Conservation (phyloP, 129 eudicot genomes). For the Flaveria sonorensis region DNA sequence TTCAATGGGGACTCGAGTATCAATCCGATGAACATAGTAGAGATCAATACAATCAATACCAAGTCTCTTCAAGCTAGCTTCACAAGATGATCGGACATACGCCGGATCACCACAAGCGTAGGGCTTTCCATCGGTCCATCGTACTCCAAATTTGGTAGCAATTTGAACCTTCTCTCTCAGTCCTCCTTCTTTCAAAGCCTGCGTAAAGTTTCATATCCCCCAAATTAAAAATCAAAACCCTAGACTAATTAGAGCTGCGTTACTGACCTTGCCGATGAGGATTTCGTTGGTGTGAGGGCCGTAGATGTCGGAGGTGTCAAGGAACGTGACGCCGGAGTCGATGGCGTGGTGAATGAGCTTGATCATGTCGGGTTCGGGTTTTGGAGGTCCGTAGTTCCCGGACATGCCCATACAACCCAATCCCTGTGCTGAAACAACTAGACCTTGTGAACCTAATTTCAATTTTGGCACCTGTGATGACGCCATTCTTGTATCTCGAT, state of each 20-base stretch:
- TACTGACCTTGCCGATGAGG: slow-evolving; percentile 46
- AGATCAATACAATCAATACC: slow-evolving; percentile 51
- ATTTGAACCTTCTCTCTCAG: slow-evolving; percentile 44
- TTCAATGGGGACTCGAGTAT: slow-evolving; percentile 50
- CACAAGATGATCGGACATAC: slow-evolving; percentile 52
- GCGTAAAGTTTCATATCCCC: slow-evolving; percentile 7
- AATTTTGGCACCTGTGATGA: slow-evolving; percentile 24
- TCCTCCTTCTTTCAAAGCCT: slow-evolving; percentile 53
- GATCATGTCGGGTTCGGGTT: slow-evolving; percentile 53
- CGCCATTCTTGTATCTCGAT: not conserved
- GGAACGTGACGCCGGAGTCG: slow-evolving; percentile 47
- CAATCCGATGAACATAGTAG: slow-evolving; percentile 51
- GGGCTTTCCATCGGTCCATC: slow-evolving; percentile 19
- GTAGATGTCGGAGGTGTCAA: slow-evolving; percentile 55
- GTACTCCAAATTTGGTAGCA: slow-evolving; percentile 51
- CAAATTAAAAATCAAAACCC: not conserved
- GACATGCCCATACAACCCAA: slow-evolving; percentile 56
- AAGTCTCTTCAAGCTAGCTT: slow-evolving; percentile 62
- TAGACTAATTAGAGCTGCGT: not conserved
- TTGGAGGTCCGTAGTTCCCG: slow-evolving; percentile 38
- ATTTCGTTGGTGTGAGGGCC: slow-evolving; percentile 56
- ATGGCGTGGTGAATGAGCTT: slow-evolving; percentile 55
- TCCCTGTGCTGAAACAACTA: slow-evolving; percentile 51
- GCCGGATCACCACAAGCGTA: slow-evolving; percentile 46
- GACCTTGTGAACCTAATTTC: slow-evolving; percentile 54